Evolutionary conservation across 768 basidiomycete genomes (phyloP).

Genomic region (Mycena epipterygia): DNA sequence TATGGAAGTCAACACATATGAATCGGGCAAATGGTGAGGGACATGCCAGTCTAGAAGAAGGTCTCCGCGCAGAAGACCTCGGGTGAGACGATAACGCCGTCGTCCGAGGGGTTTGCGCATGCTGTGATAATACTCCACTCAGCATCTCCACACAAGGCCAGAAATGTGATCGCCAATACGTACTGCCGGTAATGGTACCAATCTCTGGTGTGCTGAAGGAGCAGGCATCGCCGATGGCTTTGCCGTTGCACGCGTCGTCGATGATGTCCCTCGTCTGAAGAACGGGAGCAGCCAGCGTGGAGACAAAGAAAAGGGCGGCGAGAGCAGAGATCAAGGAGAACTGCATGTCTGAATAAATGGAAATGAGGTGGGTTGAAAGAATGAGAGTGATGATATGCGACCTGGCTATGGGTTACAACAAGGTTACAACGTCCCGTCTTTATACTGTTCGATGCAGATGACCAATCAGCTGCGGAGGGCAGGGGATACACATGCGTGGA

Average conservation of each 20-base stretch:
- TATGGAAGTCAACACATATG: constrained; percentile 7
- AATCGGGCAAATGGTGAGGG: constrained; percentile 7
- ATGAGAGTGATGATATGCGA: constrained; percentile 16
- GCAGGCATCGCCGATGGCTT: constrained; percentile 19
- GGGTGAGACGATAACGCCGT: constrained; percentile 8
- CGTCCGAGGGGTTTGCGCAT: constrained; percentile 12
- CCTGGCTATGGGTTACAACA: constrained; percentile 14
- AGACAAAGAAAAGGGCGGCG: constrained; percentile 2
- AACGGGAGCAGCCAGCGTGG: constrained; percentile 15
- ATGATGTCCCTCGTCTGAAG: constrained; percentile 10
- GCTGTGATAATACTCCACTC: constrained; percentile 8
- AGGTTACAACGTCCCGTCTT: constrained; percentile 1
- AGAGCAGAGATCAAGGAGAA: constrained; percentile 9
- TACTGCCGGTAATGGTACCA: constrained; percentile 16
- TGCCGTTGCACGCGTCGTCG: constrained; percentile 16
- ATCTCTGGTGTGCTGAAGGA: constrained; percentile 15
- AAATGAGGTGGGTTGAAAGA: constrained; percentile 8
- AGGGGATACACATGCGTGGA: neutral
- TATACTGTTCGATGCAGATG: constrained; percentile 17
- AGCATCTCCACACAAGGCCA: constrained; percentile 3
- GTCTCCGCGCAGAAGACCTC: constrained; percentile 13
- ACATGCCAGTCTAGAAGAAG: constrained; percentile 9
- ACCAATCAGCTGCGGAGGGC: constrained; percentile 13
- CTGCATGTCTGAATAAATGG: constrained; percentile 9
- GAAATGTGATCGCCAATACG: constrained; percentile 11